A percentile compares a stretch with the other conserved stretches of the same genome.
These are phyloP conservation scores for Rubia yunnanensis DNA, from an alignment of 257 asterid species.

Conservation along the genomic window DNA sequence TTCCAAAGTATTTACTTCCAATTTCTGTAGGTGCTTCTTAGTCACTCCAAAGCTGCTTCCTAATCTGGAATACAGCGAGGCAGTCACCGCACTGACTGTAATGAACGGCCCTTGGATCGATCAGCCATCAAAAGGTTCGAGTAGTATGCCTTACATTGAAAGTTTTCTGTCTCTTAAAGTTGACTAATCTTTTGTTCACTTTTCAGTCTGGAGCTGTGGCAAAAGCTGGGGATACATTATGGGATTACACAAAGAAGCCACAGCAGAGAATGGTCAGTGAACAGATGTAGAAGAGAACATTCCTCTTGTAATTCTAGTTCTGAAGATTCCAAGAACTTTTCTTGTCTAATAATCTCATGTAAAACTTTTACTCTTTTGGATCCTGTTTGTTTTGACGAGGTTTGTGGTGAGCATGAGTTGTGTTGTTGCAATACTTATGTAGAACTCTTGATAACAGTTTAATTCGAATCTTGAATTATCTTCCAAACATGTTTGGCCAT, in stretches of 20 bases:
- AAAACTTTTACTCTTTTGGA: not conserved
- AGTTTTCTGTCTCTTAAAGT: not conserved
- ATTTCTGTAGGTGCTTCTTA: constrained; percentile 67
- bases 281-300: not conserved
- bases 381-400: not conserved
- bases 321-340: not conserved
- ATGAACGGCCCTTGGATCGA: constrained; percentile 96
- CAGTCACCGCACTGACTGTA: constrained; percentile 67
- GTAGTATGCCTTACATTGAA: not conserved
- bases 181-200: not conserved
- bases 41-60: constrained; percentile 90
- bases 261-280: constrained; percentile 13
- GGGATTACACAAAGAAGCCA: constrained; percentile 19
- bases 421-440: too few species aligned
- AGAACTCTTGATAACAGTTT: too few species aligned
- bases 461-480: too few species aligned
- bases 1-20: too few species aligned
- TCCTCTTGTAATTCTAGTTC: not conserved
- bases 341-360: not conserved
- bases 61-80: constrained; percentile 64
- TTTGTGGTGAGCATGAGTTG: not conserved
- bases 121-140: constrained; percentile 77
- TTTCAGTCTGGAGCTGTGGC: constrained; percentile 77
- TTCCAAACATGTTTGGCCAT: too few species aligned
- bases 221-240: constrained; percentile 50